phyloP scores from a whole-genome alignment of 345 rosid genomes.

The Aquilaria malaccensis region DNA sequence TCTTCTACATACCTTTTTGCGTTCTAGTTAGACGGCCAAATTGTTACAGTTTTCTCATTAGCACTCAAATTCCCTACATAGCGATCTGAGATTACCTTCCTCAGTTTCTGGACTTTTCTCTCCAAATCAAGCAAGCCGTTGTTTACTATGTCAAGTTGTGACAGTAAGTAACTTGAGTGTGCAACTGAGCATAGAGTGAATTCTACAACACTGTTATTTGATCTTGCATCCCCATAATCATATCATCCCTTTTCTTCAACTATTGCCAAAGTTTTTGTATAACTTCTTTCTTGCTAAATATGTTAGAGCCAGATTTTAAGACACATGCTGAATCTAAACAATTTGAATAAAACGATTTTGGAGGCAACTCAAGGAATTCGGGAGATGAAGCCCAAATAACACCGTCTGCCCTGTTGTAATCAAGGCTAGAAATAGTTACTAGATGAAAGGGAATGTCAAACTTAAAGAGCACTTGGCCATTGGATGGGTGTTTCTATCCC shows the following conservation, averaged over 20 bases:
- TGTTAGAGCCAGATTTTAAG: conserved; percentile 93
- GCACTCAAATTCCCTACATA: conserved; percentile 37
- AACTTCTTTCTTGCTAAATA: conserved; percentile 86
- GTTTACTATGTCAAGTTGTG: conserved; percentile 69
- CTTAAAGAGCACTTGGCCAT: conserved; percentile 40
- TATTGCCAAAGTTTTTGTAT: conserved; percentile 92
- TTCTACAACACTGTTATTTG: conserved; percentile 69
- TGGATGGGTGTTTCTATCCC: conserved; percentile 30
- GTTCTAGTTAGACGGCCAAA: conserved; percentile 55
- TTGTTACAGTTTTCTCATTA: conserved; percentile 31
- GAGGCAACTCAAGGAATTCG: conserved; percentile 71
- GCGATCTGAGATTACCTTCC: conserved; percentile 87
- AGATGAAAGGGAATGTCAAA: conserved; percentile 59
- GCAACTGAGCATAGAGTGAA: conserved; percentile 54
- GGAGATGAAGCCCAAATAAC: conserved; percentile 49
- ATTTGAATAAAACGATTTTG: conserved; percentile 62
- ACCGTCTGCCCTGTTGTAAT: conserved; percentile 39
- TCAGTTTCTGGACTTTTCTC: conserved; percentile 77
- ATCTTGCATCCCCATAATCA: conserved; percentile 97
- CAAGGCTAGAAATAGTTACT: conserved; percentile 58
- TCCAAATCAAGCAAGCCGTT: conserved; percentile 72
- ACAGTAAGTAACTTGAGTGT: conserved; percentile 62
- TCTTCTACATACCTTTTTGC: conserved; percentile 40
- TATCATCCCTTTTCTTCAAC: conserved; percentile 87
- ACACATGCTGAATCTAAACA: conserved; percentile 95